A percentile compares a stretch with the other conserved stretches of the same genome.
Conservation (phyloP, 2,329 filamentous ascomycete species). For the Zarea fungicola region DNA sequence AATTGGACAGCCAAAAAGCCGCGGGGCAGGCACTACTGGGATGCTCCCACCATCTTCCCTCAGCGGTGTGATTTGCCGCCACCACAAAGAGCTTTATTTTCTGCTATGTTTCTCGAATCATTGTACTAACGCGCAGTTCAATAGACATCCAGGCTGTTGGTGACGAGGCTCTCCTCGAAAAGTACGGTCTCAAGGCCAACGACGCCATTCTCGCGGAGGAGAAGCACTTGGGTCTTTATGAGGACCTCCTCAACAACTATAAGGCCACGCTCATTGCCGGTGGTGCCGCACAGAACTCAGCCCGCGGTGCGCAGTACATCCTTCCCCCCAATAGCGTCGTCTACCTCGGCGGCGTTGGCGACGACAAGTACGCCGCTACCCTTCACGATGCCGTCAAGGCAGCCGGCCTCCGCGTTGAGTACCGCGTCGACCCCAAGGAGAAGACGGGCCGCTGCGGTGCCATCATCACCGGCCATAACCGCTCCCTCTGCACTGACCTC, state of each 20-base stretch:
- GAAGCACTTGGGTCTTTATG: constrained; percentile 84
- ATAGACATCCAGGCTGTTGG: constrained; percentile 86
- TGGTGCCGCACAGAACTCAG: constrained; percentile 95
- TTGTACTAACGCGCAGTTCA: constrained; percentile 6
- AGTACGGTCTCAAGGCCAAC: constrained; percentile 92
- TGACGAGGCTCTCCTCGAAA: constrained; percentile 77
- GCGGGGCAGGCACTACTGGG: too few species aligned
- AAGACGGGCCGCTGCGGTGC: constrained; percentile 93
- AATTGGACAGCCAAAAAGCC: not conserved
- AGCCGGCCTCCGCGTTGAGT: constrained; percentile 88
- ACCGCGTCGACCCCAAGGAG: constrained; percentile 78
- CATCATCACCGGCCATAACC: constrained; percentile 94
- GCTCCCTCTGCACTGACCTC: constrained; percentile 90
- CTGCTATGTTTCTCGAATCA: not conserved
- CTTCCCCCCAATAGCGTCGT: constrained; percentile 84
- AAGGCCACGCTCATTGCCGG: constrained; percentile 93
- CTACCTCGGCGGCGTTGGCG: constrained; percentile 89
- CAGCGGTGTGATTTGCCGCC: too few species aligned
- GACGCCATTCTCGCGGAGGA: constrained; percentile 95
- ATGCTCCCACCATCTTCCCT: too few species aligned
- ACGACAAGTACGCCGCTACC: constrained; percentile 91
- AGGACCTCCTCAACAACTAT: constrained; percentile 88
- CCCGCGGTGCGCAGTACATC: constrained; percentile 93
- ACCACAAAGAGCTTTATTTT: not conserved
- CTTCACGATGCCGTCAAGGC: constrained; percentile 80